A percentile compares a stretch with the other conserved stretches of the same genome.
These are phyloP conservation scores for Leccinum incarnatum DNA, from an alignment of 768 basidiomycete species.

Conservation along the genomic window DNA sequence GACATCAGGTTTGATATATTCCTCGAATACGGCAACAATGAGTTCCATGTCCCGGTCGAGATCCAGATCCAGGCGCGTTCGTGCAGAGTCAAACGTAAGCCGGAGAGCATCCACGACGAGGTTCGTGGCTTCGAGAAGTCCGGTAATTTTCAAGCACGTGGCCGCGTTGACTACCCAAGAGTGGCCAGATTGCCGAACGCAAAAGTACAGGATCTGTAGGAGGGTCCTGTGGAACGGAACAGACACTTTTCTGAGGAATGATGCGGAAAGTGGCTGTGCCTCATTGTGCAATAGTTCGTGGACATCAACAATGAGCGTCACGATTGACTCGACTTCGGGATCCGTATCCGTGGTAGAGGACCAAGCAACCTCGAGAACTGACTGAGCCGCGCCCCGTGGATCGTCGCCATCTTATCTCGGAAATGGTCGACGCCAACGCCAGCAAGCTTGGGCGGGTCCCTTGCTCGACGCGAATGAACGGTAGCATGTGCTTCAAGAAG, in stretches of 20 bases:
- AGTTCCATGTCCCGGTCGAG: conserved; percentile 81
- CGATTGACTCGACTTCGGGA: conserved; percentile 55
- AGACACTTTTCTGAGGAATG: conserved; percentile 62
- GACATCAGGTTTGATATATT: conserved; percentile 68
- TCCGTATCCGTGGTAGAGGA: conserved; percentile 58
- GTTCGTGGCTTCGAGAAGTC: conserved; percentile 59
- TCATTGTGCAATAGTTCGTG: conserved; percentile 69
- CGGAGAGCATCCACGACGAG: conserved; percentile 69
- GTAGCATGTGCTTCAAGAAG: conserved; percentile 60
- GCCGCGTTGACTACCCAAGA: conserved; percentile 49
- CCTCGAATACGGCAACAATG: conserved; percentile 76
- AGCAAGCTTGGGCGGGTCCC: conserved; percentile 55
- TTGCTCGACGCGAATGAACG: conserved; percentile 62
- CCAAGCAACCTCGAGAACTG: conserved; percentile 79
- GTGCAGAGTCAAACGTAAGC: conserved; percentile 63
- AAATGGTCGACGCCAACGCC: conserved; percentile 58
- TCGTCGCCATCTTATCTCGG: conserved; percentile 66
- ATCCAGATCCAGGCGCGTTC: conserved; percentile 53
- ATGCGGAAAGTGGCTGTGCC: conserved; percentile 67
- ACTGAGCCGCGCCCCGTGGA: conserved; percentile 75
- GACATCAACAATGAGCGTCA: conserved; percentile 58
- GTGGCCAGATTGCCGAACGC: too few species aligned
- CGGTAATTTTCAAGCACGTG: conserved; percentile 56
- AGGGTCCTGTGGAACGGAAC: conserved; percentile 79
- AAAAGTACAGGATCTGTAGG: conserved; percentile 51